These are phyloP conservation scores for Stephanodiscus triporus DNA, from an alignment of 108 stramenopile species.

Conservation along the genomic window DNA sequence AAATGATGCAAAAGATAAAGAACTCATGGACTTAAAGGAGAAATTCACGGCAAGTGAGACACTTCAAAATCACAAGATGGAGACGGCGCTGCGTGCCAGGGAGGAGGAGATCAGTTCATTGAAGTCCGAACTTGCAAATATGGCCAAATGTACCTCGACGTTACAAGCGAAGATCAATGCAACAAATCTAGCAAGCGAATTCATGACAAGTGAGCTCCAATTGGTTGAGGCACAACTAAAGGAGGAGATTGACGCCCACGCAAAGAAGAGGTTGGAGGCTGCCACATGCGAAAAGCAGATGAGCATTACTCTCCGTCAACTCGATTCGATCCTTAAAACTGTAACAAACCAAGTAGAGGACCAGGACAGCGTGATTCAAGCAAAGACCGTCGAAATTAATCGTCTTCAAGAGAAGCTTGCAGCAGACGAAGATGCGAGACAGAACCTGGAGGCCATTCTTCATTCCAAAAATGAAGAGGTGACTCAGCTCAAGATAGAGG, in stretches of 20 bases:
- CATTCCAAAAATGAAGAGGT: no score
- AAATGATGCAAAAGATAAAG: background rate
- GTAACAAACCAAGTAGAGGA: background rate
- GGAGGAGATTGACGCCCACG: background rate
- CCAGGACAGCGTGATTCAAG: no score
- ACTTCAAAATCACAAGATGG: background rate
- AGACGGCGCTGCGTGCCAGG: background rate
- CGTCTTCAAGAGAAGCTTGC: no score
- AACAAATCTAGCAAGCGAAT: background rate
- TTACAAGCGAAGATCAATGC: background rate
- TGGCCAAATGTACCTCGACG: background rate
- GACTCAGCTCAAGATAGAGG: no score
- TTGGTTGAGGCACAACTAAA: conserved; percentile 1
- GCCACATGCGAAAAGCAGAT: background rate
- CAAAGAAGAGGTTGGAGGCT: conserved; percentile 1
- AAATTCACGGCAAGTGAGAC: background rate
- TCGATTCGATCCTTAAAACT: no score
- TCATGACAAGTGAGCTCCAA: background rate
- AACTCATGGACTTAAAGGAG: background rate
- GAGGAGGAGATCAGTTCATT: background rate
- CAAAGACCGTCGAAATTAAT: no score
- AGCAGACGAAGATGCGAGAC: no score
- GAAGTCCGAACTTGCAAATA: background rate
- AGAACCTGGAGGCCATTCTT: no score
- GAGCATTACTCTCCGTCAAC: no score